Base-by-base conservation (phyloP, 2,329 filamentous ascomycete genomes). In the Cercospora janseana region DNA sequence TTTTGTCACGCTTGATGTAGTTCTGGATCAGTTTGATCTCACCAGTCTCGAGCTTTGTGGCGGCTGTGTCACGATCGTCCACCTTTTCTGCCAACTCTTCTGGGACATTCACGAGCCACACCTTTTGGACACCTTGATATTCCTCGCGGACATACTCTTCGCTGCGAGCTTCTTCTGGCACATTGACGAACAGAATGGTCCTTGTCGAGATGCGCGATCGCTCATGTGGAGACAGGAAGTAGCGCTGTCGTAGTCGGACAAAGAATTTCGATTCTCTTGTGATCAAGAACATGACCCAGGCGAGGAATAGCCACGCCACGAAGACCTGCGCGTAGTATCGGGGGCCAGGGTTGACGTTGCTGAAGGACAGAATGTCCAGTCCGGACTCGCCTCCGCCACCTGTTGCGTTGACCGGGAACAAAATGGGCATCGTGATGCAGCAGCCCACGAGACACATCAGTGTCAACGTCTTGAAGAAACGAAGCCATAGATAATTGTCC, bases 401-500 rank as follows among this genome's bases (percentile, higher is more conserved):
- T 13, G 71, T 75, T 1, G 67, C 68, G 55, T 75, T 73, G 65
- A 75, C 65, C 2, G 72, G 72, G 48, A 76, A 72, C 4, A 76
- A 59, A n/a, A 76, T 60, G 0, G 72, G 69, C 69, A 72, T 74
- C 2, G 72, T 74, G 56, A 76, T 68, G 44, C 66, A 31, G 54
- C 66, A 70, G n/a, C 73, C 73, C 12, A 73, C 58, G 45, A 75
- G 64, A 55, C 67, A 69, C 50, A 71, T 67, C 20, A 68, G 48
- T 24, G 71, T 60, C 27, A 72, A 60, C 54, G 75, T 63, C 60
- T 72, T 72, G 65, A 75, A 73, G 59, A 70, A 72, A 32, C 73
- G 69, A 21, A 76, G 68, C 53, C 73, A 75, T 6, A 76, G 64
- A 51, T 74, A 76, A 51, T 70, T 72, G 56, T 76, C 73, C 35